Percentiles rank a stretch among this genome's conserved stretches.
Conservation (phyloP, 1,284 basidiomycete genomes). For the Cerrena zonata region DNA sequence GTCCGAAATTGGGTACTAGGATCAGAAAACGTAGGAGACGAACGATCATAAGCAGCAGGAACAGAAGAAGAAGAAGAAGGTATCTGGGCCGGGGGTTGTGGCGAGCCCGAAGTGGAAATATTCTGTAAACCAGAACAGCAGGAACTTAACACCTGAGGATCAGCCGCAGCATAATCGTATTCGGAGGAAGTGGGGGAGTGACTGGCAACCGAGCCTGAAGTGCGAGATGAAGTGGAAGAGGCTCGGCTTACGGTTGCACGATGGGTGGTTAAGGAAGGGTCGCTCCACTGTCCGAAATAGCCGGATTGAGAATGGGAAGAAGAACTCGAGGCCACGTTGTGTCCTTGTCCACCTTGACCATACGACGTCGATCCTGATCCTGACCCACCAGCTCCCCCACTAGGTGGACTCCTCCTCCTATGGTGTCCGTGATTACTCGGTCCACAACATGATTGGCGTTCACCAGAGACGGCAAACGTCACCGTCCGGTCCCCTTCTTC, state of each 20-base stretch:
- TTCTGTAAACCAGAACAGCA: conserved; percentile 2
- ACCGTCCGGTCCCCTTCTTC: conserved; percentile 14
- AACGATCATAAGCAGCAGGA: no score
- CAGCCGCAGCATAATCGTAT: conserved; percentile 1
- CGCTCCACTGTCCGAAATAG: neutral
- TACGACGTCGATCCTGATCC: neutral
- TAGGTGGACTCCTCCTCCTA: neutral
- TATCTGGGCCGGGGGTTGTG: neutral
- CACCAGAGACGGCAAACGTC: conserved; percentile 28
- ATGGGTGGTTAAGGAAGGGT: conserved; percentile 6
- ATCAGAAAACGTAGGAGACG: no score
- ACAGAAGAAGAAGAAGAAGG: neutral
- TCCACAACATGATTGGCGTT: conserved; percentile 24
- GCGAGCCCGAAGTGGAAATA: conserved; percentile 1
- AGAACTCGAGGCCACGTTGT: neutral
- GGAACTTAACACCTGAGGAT: neutral
- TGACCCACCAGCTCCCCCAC: conserved; percentile 3
- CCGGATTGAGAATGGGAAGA: neutral
- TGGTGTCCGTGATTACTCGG: conserved; percentile 1
- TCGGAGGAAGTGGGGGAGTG: no score
- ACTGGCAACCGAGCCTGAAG: conserved; percentile 15
- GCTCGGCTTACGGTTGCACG: conserved; percentile 11
- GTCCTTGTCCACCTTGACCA: no score
- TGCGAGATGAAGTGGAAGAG: conserved; percentile 14
- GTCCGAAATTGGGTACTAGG: conserved; percentile 2